Base-by-base conservation (phyloP, 352 stramenopile species). In the Elongisporangium undulatum region DNA sequence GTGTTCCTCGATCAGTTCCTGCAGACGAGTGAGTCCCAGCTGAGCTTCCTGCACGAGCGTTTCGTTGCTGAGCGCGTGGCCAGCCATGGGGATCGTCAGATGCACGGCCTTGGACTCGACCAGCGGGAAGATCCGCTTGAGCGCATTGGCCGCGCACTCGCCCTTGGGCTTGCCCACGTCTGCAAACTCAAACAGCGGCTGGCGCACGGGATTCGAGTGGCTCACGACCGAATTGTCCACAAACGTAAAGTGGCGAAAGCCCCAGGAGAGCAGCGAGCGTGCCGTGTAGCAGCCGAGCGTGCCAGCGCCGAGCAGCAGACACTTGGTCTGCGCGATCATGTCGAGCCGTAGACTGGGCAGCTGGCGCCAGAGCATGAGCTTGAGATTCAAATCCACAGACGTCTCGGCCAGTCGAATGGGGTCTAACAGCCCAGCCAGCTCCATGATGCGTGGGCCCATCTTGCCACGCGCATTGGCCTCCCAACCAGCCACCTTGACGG, bases 21-120 rank as follows among this genome's bases (percentile, higher is more conserved):
- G 79, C 9, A 99, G 77, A 50, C 66, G 72, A 19, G 90, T 69
- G 2, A 98, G 71, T 4, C 82, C 83, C 7, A 75, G 68, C 39
- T 80, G 74, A 0, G 94, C 76, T 23, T 92, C 85, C 19, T 87
- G 69, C 12, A 85, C 41, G 19, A 92, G 68, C 41, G 83, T 67
- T 0, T 60, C 41, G 34, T 72, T 95, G 50, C 75, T 92, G 3
- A 96, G 60, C 9, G 81, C 71, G 68, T 99, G 98, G 0, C 97
- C 98, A 0, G 98, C 97, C 98, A 99, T 99, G 17, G 98, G 97
- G 68, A 99, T 99, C 10, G 85, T 97, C 38, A 99, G 64, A n/a
- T 96, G 65, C 26, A 98, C 77, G 1, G 90, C 94, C 38, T 85
- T 65, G 1, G 82, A 79, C 9, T 96, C 75, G 7, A 99, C 88